A percentile compares a stretch with the other conserved stretches of the same genome.
Conservation (phyloP, 192 early-diverging fungal species). For the Umbelopsis vinacea region DNA sequence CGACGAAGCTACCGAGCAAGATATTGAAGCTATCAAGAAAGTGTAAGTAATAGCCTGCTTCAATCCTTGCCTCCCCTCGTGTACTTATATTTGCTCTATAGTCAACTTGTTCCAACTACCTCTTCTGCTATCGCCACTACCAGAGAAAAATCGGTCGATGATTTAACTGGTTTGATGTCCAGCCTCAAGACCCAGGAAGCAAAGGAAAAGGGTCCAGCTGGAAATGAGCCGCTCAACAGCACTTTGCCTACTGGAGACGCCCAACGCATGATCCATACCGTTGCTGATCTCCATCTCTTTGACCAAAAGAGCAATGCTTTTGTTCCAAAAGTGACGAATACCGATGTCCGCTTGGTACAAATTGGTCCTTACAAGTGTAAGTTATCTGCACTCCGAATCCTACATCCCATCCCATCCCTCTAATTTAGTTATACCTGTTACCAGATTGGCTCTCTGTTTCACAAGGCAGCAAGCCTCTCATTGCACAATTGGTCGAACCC, state of each 20-base stretch:
- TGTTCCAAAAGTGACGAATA: constrained; percentile 56
- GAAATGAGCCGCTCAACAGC: background rate
- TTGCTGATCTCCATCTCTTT: constrained; percentile 70
- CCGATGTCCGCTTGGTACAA: constrained; percentile 43
- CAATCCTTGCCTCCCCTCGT: no score
- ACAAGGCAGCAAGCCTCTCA: constrained; percentile 46
- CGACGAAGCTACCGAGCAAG: constrained; percentile 55
- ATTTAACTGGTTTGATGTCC: background rate
- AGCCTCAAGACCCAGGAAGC: background rate
- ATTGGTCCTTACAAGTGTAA: constrained; percentile 19
- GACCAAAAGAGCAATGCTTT: constrained; percentile 57
- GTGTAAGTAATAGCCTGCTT: constrained; percentile 28
- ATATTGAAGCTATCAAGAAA: constrained; percentile 53
- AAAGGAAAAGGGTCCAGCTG: background rate
- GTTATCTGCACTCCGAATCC: background rate
- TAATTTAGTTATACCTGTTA: background rate
- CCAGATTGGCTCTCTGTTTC: constrained; percentile 61
- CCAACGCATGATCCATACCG: constrained; percentile 49
- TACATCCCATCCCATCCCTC: background rate
- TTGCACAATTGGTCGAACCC: constrained; percentile 67
- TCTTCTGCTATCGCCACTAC: background rate
- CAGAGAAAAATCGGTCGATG: background rate
- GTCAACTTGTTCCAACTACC: background rate
- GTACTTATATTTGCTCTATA: no score
- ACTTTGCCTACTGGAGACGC: background rate